These are phyloP conservation scores for Boletus sp. DNA, from an alignment of 768 basidiomycete genomes.

Conservation along the genomic window DNA sequence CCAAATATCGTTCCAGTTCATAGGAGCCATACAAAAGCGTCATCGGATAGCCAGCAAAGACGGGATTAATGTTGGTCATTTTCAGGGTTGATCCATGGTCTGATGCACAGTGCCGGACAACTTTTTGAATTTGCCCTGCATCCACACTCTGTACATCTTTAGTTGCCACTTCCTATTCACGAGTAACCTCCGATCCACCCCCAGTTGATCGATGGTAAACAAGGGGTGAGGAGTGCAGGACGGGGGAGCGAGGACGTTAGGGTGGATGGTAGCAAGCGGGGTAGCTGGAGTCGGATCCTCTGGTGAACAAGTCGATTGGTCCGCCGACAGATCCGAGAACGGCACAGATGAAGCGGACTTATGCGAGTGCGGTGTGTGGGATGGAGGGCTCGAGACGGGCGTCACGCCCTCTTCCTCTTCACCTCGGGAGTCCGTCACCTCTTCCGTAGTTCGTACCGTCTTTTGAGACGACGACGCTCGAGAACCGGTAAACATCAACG, in stretches of 20 bases:
- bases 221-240: constrained; percentile 50
- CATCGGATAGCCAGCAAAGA: neutral
- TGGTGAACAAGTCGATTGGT: neutral
- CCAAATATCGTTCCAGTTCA: neutral
- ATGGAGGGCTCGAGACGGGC: constrained; percentile 1
- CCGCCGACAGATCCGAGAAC: neutral
- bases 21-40: neutral
- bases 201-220: constrained; percentile 81
- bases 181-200: constrained; percentile 84
- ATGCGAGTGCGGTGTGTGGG: constrained; percentile 9
- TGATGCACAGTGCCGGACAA: neutral
- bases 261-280: constrained; percentile 33
- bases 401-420: constrained; percentile 14
- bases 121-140: constrained; percentile 83
- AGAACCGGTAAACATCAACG: constrained; percentile 74
- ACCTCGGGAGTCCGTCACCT: constrained; percentile 34
- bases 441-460: constrained; percentile 32
- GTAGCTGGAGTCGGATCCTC: neutral
- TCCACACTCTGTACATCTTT: constrained; percentile 97
- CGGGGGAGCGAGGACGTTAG: constrained; percentile 26
- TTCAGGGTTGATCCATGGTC: neutral
- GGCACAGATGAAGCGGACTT: neutral
- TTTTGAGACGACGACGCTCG: constrained; percentile 36
- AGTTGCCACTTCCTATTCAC: constrained; percentile 92
- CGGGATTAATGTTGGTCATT: neutral